Conservation (phyloP, 148 eudicot genomes). For the Fagopyrum esculentum region DNA sequence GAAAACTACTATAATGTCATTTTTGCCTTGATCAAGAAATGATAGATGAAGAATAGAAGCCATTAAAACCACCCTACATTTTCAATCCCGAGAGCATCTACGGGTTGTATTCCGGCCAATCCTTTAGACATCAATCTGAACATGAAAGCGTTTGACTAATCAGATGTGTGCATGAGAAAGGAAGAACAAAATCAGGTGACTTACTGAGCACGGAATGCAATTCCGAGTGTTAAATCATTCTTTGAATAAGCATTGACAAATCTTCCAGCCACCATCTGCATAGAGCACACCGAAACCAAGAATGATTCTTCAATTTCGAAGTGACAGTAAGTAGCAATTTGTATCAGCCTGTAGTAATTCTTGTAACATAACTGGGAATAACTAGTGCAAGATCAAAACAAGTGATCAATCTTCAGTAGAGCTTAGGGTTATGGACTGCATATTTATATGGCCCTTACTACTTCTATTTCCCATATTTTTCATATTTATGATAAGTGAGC, state of each 20-base stretch:
- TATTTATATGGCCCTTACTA: no score
- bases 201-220: slow-evolving; percentile 86
- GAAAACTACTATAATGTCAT: background rate
- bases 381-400: background rate
- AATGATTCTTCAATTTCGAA: background rate
- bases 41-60: background rate
- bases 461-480: background rate
- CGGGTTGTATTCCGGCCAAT: slow-evolving; percentile 82
- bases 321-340: background rate
- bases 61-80: slow-evolving; percentile 43
- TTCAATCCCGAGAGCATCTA: slow-evolving; percentile 69
- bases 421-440: background rate
- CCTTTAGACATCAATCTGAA: slow-evolving; percentile 69
- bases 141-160: background rate
- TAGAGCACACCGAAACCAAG: background rate
- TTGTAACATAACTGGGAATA: background rate
- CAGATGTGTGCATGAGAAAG: background rate
- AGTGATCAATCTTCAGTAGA: background rate
- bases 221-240: slow-evolving; percentile 87
- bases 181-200: slow-evolving; percentile 3
- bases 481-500: background rate
- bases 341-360: background rate
- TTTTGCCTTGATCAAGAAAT: background rate
- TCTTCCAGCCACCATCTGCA: slow-evolving; percentile 84
- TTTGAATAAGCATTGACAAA: slow-evolving; percentile 77